Percentiles rank a stretch among this genome's conserved stretches.
These are phyloP conservation scores for Simplicillium sp. DNA, from an alignment of 2,329 filamentous ascomycete genomes.

Conservation along the genomic window DNA sequence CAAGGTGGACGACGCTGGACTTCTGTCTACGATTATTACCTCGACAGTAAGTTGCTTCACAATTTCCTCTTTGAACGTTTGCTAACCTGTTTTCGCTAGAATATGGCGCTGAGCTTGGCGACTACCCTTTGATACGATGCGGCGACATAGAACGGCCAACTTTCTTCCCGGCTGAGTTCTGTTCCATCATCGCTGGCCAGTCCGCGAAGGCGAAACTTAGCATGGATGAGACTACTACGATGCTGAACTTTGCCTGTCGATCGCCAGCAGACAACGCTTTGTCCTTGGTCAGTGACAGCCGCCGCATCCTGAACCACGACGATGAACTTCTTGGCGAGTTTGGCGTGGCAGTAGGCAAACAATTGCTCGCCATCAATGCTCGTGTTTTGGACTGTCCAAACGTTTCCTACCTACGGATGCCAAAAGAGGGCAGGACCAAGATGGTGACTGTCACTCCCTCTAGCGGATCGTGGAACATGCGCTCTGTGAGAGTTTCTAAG, in stretches of 20 bases:
- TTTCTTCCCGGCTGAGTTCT: constrained; percentile 59
- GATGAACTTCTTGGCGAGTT: constrained; percentile 41
- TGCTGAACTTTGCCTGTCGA: constrained; percentile 67
- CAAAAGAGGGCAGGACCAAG: constrained; percentile 7
- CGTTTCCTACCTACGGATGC: constrained; percentile 44
- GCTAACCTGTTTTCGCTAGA: constrained; percentile 14
- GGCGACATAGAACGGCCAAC: constrained; percentile 46
- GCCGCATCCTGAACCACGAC: constrained; percentile 48
- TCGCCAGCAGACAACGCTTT: constrained; percentile 55
- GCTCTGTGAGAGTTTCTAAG: constrained; percentile 42
- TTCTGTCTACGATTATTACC: constrained; percentile 34
- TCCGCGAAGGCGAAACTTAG: constrained; percentile 48
- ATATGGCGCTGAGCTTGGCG: constrained; percentile 22
- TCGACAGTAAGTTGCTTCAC: constrained; percentile 24
- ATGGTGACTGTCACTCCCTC: constrained; percentile 19
- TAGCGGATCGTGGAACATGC: constrained; percentile 65
- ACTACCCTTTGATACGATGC: constrained; percentile 56
- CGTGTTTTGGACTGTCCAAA: constrained; percentile 55
- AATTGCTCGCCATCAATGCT: constrained; percentile 62
- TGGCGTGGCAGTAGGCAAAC: constrained; percentile 49
- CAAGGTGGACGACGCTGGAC: constrained; percentile 16
- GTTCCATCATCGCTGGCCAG: constrained; percentile 56
- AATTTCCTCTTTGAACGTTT: not conserved
- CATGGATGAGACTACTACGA: constrained; percentile 50
- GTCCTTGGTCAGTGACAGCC: constrained; percentile 52